Percentiles rank a stretch among this genome's conserved stretches.
These are phyloP conservation scores for Huntiella bhutanensis DNA, from an alignment of 2,329 filamentous ascomycete species.

Conservation along the genomic window DNA sequence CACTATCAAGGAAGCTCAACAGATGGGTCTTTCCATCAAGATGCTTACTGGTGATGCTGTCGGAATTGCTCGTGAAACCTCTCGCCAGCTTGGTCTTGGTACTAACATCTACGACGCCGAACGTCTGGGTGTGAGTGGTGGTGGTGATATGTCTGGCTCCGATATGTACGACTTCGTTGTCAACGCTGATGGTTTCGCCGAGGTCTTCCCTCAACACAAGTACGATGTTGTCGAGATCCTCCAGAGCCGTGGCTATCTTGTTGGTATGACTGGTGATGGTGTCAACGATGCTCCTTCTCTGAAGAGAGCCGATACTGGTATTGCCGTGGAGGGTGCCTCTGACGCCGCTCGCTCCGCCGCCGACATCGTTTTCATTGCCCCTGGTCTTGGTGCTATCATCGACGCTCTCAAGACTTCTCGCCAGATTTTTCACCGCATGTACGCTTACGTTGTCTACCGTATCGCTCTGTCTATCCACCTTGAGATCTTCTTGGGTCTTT, in stretches of 20 bases:
- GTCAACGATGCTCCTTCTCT: constrained; percentile 85
- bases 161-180: constrained; percentile 93
- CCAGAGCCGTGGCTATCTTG: constrained; percentile 80
- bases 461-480: constrained; percentile 82
- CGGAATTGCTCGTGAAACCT: too few relatives aligned
- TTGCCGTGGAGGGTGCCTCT: constrained; percentile 80
- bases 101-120: constrained; percentile 91
- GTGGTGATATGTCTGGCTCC: constrained; percentile 81
- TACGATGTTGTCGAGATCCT: constrained; percentile 87
- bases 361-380: constrained; percentile 85
- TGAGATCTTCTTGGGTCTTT: constrained; percentile 78
- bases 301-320: constrained; percentile 92
- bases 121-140: constrained; percentile 73
- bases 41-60: constrained; percentile 93
- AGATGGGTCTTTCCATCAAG: constrained; percentile 75
- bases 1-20: constrained; percentile 79
- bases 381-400: constrained; percentile 80
- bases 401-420: constrained; percentile 83
- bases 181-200: constrained; percentile 84
- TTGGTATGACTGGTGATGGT: constrained; percentile 92
- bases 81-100: constrained; percentile 74
- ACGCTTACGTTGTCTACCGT: constrained; percentile 62
- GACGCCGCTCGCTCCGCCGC: constrained; percentile 81
- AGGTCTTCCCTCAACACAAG: constrained; percentile 91
- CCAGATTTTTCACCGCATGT: constrained; percentile 49